Evolutionary conservation across 2,329 filamentous ascomycete genomes (phyloP), one percentile per base, ranked within the genome.

Genomic region (Furcasterigmium sp.): DNA sequence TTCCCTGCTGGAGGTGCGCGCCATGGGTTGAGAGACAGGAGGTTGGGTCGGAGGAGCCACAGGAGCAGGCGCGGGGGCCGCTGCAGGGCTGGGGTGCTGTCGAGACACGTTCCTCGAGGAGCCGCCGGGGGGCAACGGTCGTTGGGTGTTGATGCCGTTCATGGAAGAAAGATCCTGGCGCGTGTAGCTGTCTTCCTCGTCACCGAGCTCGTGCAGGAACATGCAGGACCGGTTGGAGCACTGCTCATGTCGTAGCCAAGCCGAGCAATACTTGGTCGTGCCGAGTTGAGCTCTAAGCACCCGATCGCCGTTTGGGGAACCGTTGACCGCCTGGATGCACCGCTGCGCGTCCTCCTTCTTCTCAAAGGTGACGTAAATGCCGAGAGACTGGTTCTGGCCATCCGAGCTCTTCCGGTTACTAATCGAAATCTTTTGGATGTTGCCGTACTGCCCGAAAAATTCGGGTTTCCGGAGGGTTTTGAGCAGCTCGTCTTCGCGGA

Each of bases 211-310:
- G 59, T 98, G 93, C 40, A 98, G 68, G 63, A 98, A 98, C 80
- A 96, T 98, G 71, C 93, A 98, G 50, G 93, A 91, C 41, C 91
- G 83, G 58, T 98, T 98, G 44, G 87, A 90, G 65, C 93, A 98
- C 52, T 84, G 85, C 64, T 98, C 93, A 53, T 94, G 90, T 45
- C 94, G 86, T 15, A 98, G 75, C 73, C 94, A 98, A 4, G 93
- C 91, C 0, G 93, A 98, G 63, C 93, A 98, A 64, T 98, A 98
- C 62, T 98, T 98, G 5, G 93, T 98, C 1, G 93, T 98, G 19
- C 93, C 93, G 42, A 82, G 66, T 57, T 82, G 83, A 4, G 80
- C 91, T 71, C 88, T 84, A 17, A 98, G 68, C 13, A 88, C 76
- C 40, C 91, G 76, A 49, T 97, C 93, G 41, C 88, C 90, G 57